Conservation (phyloP, 495 filamentous ascomycete species). For the Umbilicaria muhlenbergii region DNA sequence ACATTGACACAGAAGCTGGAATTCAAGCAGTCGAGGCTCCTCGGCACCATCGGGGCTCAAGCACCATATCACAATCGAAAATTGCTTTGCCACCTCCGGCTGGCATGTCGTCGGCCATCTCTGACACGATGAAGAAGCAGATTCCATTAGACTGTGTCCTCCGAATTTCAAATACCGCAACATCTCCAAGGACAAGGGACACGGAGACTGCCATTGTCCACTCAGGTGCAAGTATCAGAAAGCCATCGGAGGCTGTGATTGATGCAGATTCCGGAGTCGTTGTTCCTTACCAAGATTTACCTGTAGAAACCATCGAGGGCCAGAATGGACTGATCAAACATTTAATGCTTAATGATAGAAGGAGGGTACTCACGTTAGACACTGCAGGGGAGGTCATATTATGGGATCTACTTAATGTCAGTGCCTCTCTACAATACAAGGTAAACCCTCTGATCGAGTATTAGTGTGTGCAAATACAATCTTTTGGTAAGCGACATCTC, state of each 20-base stretch:
- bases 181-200: slow-evolving; percentile 43
- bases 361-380: slow-evolving; percentile 77
- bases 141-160: slow-evolving; percentile 65
- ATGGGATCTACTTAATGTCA: slow-evolving; percentile 82
- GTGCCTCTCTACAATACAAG: slow-evolving; percentile 1
- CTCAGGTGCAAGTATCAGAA: slow-evolving; percentile 33
- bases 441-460: slow-evolving; percentile 4
- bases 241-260: slow-evolving; percentile 43
- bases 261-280: slow-evolving; percentile 41
- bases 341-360: slow-evolving; percentile 77
- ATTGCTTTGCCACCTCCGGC: slow-evolving; percentile 13
- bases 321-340: slow-evolving; percentile 94
- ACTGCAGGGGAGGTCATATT: slow-evolving; percentile 91
- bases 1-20: slow-evolving; percentile 59
- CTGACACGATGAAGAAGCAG: slow-evolving; percentile 34
- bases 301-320: slow-evolving; percentile 79
- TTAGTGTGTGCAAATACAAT: slow-evolving; percentile 69
- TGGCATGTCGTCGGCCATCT: slow-evolving; percentile 8
- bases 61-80: slow-evolving; percentile 23
- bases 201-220: slow-evolving; percentile 32
- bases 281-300: slow-evolving; percentile 55
- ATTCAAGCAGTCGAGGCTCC: slow-evolving; percentile 39
- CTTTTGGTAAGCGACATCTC: slow-evolving; percentile 82
- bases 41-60: slow-evolving; percentile 37
- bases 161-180: slow-evolving; percentile 68